Evolutionary conservation across 176 grass and related monocot species (phyloP), one percentile per base, ranked within the genome.

Genomic region (Chrysopogon serrulatus): DNA sequence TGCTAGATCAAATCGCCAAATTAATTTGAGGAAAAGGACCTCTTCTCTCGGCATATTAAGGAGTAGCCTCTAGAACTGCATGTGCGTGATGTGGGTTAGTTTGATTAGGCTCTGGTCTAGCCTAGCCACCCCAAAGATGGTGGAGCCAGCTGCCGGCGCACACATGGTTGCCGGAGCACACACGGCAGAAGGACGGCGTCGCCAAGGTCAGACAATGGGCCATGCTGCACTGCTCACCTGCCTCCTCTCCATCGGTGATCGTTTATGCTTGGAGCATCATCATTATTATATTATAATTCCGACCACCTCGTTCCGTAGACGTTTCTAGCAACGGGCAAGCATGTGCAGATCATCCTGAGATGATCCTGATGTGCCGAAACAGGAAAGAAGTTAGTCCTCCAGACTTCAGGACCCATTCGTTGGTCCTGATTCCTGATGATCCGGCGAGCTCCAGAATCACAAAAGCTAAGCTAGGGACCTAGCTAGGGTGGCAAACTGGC

Each of bases 101-200:
- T 2, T 31, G 2, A 32, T 32, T 16, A 28, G 1, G 40, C 41
- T 10, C 40, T 47, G 13, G 13, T 15, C 6, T 70, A 10, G 64
- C 64, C 33, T 65, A 1, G 35, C 35, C 71, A 56, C 35, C n/a
- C 28, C 14, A 10, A 13, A 8, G 8, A 32, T 82, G 79, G 83
- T 82, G 78, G 73, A 89, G 51, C 82, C 48, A 10, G 44, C 71
- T 81, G 51, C 82, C 79, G 78, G 7, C 10, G 61, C 27, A 30
- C 6, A 14, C 16, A 27, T 36, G 65, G 24, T 27, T 64, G 71
- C 67, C 71, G 63, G 13, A 57, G 49, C 19, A 35, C 51, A 30
- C 79, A 81, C 45, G 78, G 63, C 43, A 68, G 8, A 40, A 15
- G 71, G 44, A 14, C 37, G 27, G 81, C 34, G 34, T 24, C 21